Evolutionary conservation across 2,329 filamentous ascomycete species (phyloP), one percentile per base, ranked within the genome.

Genomic region (Dactylellina leptospora): DNA sequence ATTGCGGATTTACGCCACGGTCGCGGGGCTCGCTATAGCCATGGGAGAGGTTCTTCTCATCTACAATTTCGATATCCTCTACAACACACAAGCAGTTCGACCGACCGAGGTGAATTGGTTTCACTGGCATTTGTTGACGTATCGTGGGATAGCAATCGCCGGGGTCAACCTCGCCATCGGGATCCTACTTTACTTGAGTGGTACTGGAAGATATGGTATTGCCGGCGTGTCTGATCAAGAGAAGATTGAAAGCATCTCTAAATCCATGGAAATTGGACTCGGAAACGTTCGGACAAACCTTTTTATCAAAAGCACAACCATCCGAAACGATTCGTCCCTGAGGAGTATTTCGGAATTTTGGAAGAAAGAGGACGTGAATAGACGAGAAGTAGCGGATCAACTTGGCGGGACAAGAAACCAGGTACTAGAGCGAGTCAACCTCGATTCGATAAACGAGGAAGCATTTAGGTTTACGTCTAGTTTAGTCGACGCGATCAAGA

Each of bases 141-240:
- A 85, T 58, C 88, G 95, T 1, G 84, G 85, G 27, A 76, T 91
- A 11, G 82, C 80, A 0, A 85, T 97, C 2, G 88, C 87, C 0
- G 75, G 82, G 0, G 83, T 92, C 20, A 88, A 97, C 78, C 83
- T 80, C 0, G 62, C 83, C 0, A 80, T 95, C 0, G 90, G 87
- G 0, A 84, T 82, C 56, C 79, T 89, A 2, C 82, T 97, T 36
- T 97, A 88, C 81, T 83, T 95, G 2, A 88, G 89, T 1, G 86
- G 87, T 13, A 97, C 95, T 2, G 75, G 75, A 3, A 89, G 93
- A 77, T 87, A 92, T 18, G 89, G 90, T 69, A 91, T 96, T 75
- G 85, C 87, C 20, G 82, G 83, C 48, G 85, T 87, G 11, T 84
- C 86, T 0, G 82, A 84, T 0, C 79, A 87, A 0, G 85, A 87